These are phyloP conservation scores for Penicillium canescens DNA, from an alignment of 495 filamentous ascomycete species.

Conservation along the genomic window DNA sequence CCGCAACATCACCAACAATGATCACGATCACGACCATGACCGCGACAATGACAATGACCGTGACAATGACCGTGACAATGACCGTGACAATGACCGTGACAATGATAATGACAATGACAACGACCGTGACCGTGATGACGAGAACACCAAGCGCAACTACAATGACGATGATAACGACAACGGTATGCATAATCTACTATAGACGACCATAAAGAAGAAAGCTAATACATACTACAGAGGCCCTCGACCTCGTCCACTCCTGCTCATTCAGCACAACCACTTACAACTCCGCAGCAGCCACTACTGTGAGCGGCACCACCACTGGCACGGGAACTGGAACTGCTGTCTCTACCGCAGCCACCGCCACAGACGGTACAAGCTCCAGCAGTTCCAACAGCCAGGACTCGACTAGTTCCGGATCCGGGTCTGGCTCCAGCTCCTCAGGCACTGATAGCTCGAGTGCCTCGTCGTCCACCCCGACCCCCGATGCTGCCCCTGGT, in stretches of 20 bases:
- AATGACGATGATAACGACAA: slow-evolving; percentile 17
- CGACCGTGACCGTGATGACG: not conserved
- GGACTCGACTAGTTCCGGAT: slow-evolving; percentile 3
- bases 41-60: slow-evolving; percentile 8
- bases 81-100: slow-evolving; percentile 17
- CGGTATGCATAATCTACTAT: slow-evolving; percentile 7
- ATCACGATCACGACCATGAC: slow-evolving; percentile 17
- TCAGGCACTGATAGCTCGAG: not conserved
- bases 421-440: not conserved
- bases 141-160: slow-evolving; percentile 6
- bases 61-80: slow-evolving; percentile 4
- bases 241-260: slow-evolving; percentile 34
- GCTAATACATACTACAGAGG: slow-evolving; percentile 22
- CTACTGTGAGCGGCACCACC: slow-evolving; percentile 9
- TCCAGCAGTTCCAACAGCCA: slow-evolving; percentile 1
- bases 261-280: slow-evolving; percentile 34
- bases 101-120: slow-evolving; percentile 25
- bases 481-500: slow-evolving; percentile 20
- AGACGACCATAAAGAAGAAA: not conserved
- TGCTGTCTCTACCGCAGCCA: slow-evolving; percentile 1
- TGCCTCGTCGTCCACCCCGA: slow-evolving; percentile 12
- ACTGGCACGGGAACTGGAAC: slow-evolving; percentile 10
- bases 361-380: slow-evolving; percentile 2
- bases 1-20: slow-evolving; percentile 8
- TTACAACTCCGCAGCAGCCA: slow-evolving; percentile 26